Evolutionary conservation across 2,329 filamentous ascomycete genomes (phyloP).

Genomic region (Keithomyces neogunnii): DNA sequence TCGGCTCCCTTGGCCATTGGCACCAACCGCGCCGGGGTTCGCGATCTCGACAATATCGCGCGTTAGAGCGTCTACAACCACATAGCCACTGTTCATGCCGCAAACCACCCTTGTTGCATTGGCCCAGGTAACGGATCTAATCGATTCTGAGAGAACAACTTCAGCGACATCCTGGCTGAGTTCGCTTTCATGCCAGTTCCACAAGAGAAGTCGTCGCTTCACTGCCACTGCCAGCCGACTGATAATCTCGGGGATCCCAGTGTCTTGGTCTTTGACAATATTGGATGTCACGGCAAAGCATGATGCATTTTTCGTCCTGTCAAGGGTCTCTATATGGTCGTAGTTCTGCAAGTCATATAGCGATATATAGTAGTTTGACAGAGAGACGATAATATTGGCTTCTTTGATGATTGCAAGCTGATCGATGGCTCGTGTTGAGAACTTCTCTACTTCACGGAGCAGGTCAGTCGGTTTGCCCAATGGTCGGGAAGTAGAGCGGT

Average conservation of each 20-base stretch:
- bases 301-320: constrained; percentile 78
- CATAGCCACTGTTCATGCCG: constrained; percentile 85
- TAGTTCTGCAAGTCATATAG: constrained; percentile 86
- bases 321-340: constrained; percentile 67
- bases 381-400: constrained; percentile 79
- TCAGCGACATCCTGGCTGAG: constrained; percentile 65
- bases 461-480: constrained; percentile 63
- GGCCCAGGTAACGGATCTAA: constrained; percentile 87
- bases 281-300: constrained; percentile 93
- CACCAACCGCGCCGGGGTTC: constrained; percentile 63
- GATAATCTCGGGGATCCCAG: constrained; percentile 86
- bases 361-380: constrained; percentile 84
- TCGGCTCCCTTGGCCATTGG: constrained; percentile 55
- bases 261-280: constrained; percentile 81
- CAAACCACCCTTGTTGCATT: constrained; percentile 79
- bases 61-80: constrained; percentile 76
- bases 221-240: constrained; percentile 86
- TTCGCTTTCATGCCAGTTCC: constrained; percentile 96
- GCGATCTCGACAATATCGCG: constrained; percentile 68
- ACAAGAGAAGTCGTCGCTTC: constrained; percentile 80
- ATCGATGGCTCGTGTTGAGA: constrained; percentile 81
- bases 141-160: constrained; percentile 70
- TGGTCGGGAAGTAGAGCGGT: constrained; percentile 19
- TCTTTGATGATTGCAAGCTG: constrained; percentile 96
- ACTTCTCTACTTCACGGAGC: constrained; percentile 86